Conservation (phyloP, 1,284 basidiomycete genomes). For the Marasmius tenuissimus region DNA sequence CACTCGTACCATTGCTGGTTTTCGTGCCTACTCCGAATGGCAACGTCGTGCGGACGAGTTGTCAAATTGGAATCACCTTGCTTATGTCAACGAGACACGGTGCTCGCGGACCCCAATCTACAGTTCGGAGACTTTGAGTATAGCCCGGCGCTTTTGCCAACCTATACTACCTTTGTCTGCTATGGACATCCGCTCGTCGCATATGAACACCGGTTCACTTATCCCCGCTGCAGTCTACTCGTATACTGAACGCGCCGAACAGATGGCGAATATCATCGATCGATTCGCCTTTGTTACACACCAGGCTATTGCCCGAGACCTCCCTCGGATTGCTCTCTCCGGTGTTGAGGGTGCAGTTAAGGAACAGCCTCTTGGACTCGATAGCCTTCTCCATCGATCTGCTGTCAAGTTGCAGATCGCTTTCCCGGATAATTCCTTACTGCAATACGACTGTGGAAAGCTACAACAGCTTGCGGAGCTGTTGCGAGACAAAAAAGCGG, state of each 20-base stretch:
- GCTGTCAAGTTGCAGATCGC: conserved; percentile 90
- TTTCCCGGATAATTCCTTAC: conserved; percentile 87
- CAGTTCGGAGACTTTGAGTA: conserved; percentile 58
- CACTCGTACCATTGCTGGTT: conserved; percentile 75
- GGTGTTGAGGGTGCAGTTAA: conserved; percentile 35
- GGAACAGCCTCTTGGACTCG: conserved; percentile 50
- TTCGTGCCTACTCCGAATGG: conserved; percentile 58
- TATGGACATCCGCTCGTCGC: conserved; percentile 34
- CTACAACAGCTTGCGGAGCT: conserved; percentile 82
- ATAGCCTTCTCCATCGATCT: conserved; percentile 68
- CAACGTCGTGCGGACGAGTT: conserved; percentile 53
- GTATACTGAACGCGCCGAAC: conserved; percentile 56
- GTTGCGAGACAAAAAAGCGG: conserved; percentile 82
- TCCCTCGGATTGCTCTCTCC: conserved; percentile 62
- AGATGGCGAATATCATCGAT: conserved; percentile 60
- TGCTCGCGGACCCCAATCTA: conserved; percentile 67
- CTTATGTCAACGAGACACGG: conserved; percentile 77
- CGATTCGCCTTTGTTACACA: conserved; percentile 87
- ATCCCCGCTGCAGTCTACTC: conserved; percentile 64
- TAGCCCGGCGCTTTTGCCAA: conserved; percentile 41
- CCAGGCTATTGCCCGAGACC: conserved; percentile 73
- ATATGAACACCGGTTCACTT: conserved; percentile 41
- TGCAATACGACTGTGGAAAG: conserved; percentile 98
- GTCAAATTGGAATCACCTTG: conserved; percentile 68
- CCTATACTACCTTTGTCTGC: conserved; percentile 62